Evolutionary conservation across 2,329 filamentous ascomycete genomes (phyloP).

Genomic region (Macroventuria anomochaeta): DNA sequence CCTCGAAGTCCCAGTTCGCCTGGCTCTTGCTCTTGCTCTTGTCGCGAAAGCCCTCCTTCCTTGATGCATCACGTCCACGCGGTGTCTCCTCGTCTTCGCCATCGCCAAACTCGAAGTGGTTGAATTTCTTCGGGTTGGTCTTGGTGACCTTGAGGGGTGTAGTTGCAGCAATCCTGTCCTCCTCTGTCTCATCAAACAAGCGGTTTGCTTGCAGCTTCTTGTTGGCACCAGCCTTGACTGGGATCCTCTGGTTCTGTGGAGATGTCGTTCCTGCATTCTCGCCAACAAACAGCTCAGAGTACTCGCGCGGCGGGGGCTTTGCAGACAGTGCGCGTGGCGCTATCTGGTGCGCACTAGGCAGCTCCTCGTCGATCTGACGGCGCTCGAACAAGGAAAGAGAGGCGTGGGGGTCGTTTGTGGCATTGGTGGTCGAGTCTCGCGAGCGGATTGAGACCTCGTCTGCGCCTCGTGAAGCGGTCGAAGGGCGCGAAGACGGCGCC

Average conservation of each 20-base stretch:
- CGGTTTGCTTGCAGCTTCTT: slow-evolving; percentile 62
- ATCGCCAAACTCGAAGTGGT: slow-evolving; percentile 84
- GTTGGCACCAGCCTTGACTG: slow-evolving; percentile 54
- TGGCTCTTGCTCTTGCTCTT: slow-evolving; percentile 71
- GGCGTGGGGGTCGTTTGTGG: slow-evolving; percentile 61
- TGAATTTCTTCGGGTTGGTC: slow-evolving; percentile 78
- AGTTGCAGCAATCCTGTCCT: slow-evolving; percentile 29
- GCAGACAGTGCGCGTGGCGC: slow-evolving; percentile 68
- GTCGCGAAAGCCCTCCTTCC: slow-evolving; percentile 25
- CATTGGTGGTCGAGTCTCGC: slow-evolving; percentile 46
- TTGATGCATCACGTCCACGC: slow-evolving; percentile 40
- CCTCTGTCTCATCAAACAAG: slow-evolving; percentile 64
- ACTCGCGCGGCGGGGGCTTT: slow-evolving; percentile 72
- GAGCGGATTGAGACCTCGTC: slow-evolving; percentile 50
- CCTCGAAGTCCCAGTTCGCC: slow-evolving; percentile 85
- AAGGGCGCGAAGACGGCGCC: slow-evolving; percentile 41
- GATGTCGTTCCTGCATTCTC: slow-evolving; percentile 53
- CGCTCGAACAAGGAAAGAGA: slow-evolving; percentile 77
- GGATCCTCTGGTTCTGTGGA: slow-evolving; percentile 52
- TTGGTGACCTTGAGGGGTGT: slow-evolving; percentile 57
- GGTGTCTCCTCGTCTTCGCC: slow-evolving; percentile 55
- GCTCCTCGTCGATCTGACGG: slow-evolving; percentile 64
- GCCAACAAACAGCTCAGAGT: slow-evolving; percentile 71
- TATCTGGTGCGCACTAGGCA: slow-evolving; percentile 58
- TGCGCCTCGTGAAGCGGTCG: slow-evolving; percentile 41